phyloP scores from a whole-genome alignment of 208 protist genomes.

The Trypanosoma vivax region DNA sequence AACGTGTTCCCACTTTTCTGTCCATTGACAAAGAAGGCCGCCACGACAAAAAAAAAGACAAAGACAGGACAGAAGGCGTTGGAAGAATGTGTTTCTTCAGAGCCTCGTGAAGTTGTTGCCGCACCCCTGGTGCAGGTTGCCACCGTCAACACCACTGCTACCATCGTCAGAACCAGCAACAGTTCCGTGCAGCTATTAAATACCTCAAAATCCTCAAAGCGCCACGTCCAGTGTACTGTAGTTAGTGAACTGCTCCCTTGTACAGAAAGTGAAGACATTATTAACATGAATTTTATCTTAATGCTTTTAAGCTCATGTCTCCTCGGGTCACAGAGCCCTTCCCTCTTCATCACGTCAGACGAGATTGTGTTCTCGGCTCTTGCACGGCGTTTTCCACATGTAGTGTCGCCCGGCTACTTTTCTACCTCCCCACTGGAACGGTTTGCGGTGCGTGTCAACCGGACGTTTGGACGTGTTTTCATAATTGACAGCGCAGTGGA shows the following conservation, averaged over 20 bases:
- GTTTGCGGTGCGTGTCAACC: background rate
- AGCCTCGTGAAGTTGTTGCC: no score
- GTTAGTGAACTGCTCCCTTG: background rate
- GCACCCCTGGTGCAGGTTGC: no score
- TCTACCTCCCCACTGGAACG: background rate
- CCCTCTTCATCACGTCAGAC: conserved; percentile 7
- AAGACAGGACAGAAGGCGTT: no score
- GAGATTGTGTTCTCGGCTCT: conserved; percentile 1
- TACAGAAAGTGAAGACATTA: background rate
- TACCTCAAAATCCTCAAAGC: no score
- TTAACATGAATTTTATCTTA: background rate
- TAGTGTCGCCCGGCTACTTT: conserved; percentile 7
- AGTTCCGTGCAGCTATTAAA: no score
- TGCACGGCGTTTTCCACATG: background rate
- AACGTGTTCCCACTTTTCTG: conserved; percentile 23
- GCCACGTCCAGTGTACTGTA: no score
- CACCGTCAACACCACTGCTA: no score
- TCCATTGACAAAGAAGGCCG: conserved; percentile 5
- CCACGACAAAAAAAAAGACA: background rate
- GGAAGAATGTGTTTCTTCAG: no score
- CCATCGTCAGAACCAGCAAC: no score
- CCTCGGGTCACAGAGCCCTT: background rate
- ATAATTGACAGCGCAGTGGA: background rate
- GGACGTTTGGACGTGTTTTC: conserved; percentile 1
- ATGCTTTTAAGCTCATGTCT: background rate